Base-by-base conservation (phyloP, 306 rosid genomes). In the Vicia faba region DNA sequence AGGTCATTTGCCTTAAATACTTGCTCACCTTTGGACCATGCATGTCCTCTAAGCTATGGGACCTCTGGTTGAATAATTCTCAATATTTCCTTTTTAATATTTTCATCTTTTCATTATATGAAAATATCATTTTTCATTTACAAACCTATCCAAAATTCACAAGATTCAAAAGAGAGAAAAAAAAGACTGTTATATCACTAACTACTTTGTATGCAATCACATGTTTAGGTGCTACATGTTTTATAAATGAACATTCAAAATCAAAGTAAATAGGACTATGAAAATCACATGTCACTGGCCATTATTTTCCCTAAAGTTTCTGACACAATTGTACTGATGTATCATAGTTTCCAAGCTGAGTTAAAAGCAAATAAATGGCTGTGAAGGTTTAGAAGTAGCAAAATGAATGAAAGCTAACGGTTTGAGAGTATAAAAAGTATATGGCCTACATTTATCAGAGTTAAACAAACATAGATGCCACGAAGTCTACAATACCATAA, bases 341-440 rank as follows among this genome's bases (percentile, higher is more conserved):
- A 56, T 41, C 13, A 38, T 60, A 38, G 41, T 73, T 80, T 71
- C 38, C 54, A 44, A 68, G 70, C 8, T 48, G 61, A 43, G 26
- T 53, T 61, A 12, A 38, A 61, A 65, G 73, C 62, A 59, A 59
- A 65, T 70, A 59, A 59, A 65, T 70, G 51, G 78, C 18, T 51
- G 23, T 46, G 40, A 23, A 62, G 50, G 11, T 55, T 73, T 41
- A 23, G 29, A 65, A 54, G 61, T 40, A 50, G 19, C 40, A 77
- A 81, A 64, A 73, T 64, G 79, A 69, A 66, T 45, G 51, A 60
- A 81, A 53, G 73, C 13, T 14, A 43, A 19, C 25, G 53, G 82
- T 60, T 45, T 62, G 7, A 0, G 14, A 39, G 51, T 43, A 66
- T 50, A 25, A 51, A 74, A 66, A 38, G 46, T 11, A 5, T 51